Conservation (phyloP, 371 early-diverging fungal species). For the Mucor circinelloides region DNA sequence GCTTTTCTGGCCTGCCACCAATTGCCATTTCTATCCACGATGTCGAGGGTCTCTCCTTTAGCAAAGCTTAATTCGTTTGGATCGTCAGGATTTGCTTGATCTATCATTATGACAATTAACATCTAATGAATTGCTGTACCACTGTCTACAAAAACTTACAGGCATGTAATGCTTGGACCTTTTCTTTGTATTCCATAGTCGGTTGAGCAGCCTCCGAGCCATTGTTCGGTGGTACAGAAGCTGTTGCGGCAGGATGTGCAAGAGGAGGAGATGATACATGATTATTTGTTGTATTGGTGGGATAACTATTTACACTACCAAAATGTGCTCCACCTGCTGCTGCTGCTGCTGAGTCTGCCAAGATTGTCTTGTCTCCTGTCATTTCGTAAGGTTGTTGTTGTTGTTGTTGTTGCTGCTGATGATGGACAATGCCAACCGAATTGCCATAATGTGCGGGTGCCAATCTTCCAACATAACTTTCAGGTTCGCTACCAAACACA, state of each 20-base stretch:
- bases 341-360: conserved; percentile 10
- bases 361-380: conserved; percentile 33
- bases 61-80: conserved; percentile 83
- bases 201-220: not conserved
- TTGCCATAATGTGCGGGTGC: conserved; percentile 26
- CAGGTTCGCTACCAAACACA: conserved; percentile 48
- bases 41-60: conserved; percentile 82
- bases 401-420: conserved; percentile 7
- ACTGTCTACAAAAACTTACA: conserved; percentile 14
- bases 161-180: conserved; percentile 33
- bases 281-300: not conserved
- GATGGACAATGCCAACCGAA: conserved; percentile 24
- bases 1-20: conserved; percentile 91
- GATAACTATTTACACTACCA: not conserved
- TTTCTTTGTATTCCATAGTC: conserved; percentile 33
- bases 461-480: conserved; percentile 35
- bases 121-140: not conserved
- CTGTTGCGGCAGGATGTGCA: conserved; percentile 1
- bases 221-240: not conserved
- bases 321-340: not conserved
- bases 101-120: conserved; percentile 24
- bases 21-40: conserved; percentile 85
- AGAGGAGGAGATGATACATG: conserved; percentile 15
- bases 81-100: conserved; percentile 85
- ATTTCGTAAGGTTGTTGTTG: conserved; percentile 28